Evolutionary conservation across 768 basidiomycete genomes (phyloP).

Genomic region (Solioccasus polychromus): DNA sequence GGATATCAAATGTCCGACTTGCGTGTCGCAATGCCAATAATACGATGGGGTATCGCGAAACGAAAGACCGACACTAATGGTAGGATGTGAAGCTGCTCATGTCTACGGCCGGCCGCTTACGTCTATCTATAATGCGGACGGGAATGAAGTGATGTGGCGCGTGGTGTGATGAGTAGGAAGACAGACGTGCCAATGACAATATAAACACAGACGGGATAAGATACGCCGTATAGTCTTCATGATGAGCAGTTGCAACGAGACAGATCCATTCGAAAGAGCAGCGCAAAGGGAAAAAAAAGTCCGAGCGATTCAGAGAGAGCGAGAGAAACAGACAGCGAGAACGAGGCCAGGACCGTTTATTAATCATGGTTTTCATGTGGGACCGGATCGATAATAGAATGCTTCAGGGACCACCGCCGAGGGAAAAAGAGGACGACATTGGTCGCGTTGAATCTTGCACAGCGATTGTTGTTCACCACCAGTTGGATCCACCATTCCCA

Average conservation of each 20-base stretch:
- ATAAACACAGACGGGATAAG: slow-evolving; percentile 40
- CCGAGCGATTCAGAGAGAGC: slow-evolving; percentile 35
- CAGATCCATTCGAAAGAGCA: slow-evolving; percentile 60
- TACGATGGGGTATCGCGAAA: slow-evolving; percentile 52
- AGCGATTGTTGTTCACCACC: slow-evolving; percentile 43
- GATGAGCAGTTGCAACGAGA: slow-evolving; percentile 55
- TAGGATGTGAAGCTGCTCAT: slow-evolving; percentile 45
- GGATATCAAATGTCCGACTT: slow-evolving; percentile 45
- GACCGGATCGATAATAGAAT: slow-evolving; percentile 17
- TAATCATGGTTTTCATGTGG: slow-evolving; percentile 24
- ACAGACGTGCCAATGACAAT: slow-evolving; percentile 32
- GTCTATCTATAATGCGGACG: slow-evolving; percentile 40
- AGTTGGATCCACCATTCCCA: slow-evolving; percentile 35
- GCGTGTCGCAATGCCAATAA: slow-evolving; percentile 45
- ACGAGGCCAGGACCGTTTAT: slow-evolving; percentile 15
- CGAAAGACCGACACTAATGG: slow-evolving; percentile 42
- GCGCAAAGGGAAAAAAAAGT: slow-evolving; percentile 59
- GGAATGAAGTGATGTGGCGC: slow-evolving; percentile 29
- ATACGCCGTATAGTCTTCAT: slow-evolving; percentile 43
- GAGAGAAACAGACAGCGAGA: slow-evolving; percentile 27
- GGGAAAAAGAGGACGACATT: slow-evolving; percentile 8
- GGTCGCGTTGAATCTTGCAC: slow-evolving; percentile 10
- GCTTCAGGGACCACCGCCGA: slow-evolving; percentile 11
- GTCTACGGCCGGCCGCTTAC: slow-evolving; percentile 41
- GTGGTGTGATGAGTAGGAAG: slow-evolving; percentile 10